Percentiles rank a stretch among this genome's conserved stretches.
These are phyloP conservation scores for Gillenia trifoliata DNA, from an alignment of 306 rosid species.

Conservation along the genomic window DNA sequence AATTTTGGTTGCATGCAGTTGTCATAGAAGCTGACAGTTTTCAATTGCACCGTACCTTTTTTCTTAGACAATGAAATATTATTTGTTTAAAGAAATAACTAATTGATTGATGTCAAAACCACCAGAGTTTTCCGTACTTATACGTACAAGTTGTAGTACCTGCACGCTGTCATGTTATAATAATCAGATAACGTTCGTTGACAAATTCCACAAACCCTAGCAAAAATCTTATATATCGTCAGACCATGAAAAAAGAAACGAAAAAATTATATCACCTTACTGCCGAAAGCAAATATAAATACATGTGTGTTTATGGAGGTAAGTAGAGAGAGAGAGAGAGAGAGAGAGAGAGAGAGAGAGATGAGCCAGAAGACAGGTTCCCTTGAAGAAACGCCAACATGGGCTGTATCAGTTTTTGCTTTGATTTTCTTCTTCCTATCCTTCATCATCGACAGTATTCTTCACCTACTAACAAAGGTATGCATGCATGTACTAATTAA, in stretches of 20 bases:
- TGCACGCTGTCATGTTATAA: background rate
- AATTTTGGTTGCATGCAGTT: background rate
- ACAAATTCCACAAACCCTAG: too few species aligned
- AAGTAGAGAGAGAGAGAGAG: background rate
- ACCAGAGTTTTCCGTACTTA: background rate
- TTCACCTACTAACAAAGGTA: conserved; percentile 49
- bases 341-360: background rate
- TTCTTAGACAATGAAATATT: background rate
- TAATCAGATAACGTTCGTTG: background rate
- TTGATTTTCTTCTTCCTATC: conserved; percentile 37
- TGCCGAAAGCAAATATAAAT: too few species aligned
- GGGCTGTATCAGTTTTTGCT: conserved; percentile 51
- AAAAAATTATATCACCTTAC: too few species aligned
- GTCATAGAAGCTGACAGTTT: background rate
- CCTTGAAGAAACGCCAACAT: conserved; percentile 60
- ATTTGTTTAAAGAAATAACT: too few species aligned
- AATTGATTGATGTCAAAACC: too few species aligned
- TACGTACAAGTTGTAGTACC: background rate
- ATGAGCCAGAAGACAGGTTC: too few species aligned
- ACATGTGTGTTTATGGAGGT: background rate
- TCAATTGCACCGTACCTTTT: background rate
- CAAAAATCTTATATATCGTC: too few species aligned
- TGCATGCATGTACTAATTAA: background rate
- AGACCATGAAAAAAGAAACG: too few species aligned
- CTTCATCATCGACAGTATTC: conserved; percentile 40